Conservation (phyloP, 1,284 basidiomycete genomes). For the Moesziomyces globuligerus region DNA sequence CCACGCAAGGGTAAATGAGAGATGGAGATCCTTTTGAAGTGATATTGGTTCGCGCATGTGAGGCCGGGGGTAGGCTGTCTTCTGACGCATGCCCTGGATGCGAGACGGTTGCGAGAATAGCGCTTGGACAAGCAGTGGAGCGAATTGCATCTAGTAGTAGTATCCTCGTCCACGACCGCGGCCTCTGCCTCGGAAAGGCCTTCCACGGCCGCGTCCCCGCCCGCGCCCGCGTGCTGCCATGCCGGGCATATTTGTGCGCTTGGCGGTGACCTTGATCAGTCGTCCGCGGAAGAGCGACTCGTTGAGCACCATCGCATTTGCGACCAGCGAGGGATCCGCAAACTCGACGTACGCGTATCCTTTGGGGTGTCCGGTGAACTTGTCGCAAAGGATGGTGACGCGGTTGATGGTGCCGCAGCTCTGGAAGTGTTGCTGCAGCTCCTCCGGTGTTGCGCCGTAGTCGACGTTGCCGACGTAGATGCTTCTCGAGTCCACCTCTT, state of each 20-base stretch:
- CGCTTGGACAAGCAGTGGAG: no score
- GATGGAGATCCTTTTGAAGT: not conserved
- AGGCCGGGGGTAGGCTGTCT: no score
- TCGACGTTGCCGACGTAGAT: constrained; percentile 98
- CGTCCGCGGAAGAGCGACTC: constrained; percentile 93
- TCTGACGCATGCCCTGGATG: no score
- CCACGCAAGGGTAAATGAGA: not conserved
- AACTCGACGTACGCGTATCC: constrained; percentile 99
- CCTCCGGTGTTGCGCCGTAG: constrained; percentile 96
- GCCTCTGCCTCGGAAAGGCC: constrained; percentile 52
- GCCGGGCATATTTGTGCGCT: constrained; percentile 66
- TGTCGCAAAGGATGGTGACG: constrained; percentile 98
- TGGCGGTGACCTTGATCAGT: constrained; percentile 76
- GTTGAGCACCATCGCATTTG: constrained; percentile 92
- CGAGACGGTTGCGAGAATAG: no score
- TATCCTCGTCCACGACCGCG: constrained; percentile 55
- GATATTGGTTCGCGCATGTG: not conserved
- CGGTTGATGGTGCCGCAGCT: constrained; percentile 98
- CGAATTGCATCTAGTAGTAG: constrained; percentile 33
- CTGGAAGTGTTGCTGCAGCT: constrained; percentile 97
- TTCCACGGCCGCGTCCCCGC: constrained; percentile 59
- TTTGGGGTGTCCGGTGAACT: constrained; percentile 99
- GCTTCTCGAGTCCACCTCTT: constrained; percentile 84
- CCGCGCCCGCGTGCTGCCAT: constrained; percentile 58
- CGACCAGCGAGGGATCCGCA: constrained; percentile 89